Evolutionary conservation across 129 eudicot genomes (phyloP).

Genomic region (Chrysanthemum lavandulifolium): DNA sequence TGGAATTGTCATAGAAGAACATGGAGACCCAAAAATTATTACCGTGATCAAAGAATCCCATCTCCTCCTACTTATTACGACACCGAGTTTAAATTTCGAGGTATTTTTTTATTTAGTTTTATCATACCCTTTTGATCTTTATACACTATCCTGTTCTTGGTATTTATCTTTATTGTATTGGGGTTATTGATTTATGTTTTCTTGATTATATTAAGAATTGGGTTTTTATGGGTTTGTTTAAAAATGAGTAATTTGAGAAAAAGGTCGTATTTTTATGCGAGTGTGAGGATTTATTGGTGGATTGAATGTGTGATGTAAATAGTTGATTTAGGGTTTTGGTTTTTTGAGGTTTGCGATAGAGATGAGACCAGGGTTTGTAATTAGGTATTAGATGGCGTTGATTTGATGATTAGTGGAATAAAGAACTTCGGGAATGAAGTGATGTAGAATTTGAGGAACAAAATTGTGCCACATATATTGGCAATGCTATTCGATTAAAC

Average conservation of each 20-base stretch:
- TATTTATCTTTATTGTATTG: background rate
- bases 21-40: constrained; percentile 40
- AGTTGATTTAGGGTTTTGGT: background rate
- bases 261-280: background rate
- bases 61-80: constrained; percentile 45
- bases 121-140: constrained; percentile 8
- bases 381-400: background rate
- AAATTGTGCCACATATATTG: too few relatives aligned
- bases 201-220: constrained; percentile 16
- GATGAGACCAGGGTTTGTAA: constrained; percentile 21
- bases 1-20: constrained; percentile 39
- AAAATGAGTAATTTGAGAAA: background rate
- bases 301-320: constrained; percentile 6
- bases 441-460: too few relatives aligned
- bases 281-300: background rate
- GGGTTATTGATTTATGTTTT: constrained; percentile 12
- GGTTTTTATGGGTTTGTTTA: constrained; percentile 14
- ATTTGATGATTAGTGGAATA: too few relatives aligned
- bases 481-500: too few relatives aligned
- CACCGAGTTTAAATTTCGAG: constrained; percentile 40
- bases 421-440: too few relatives aligned
- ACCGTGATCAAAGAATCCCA: constrained; percentile 42
- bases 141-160: background rate
- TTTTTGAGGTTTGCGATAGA: constrained; percentile 19
- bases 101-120: constrained; percentile 9